Conservation (phyloP, 805 yeast genomes). For the Jamesozyma rosinii region DNA sequence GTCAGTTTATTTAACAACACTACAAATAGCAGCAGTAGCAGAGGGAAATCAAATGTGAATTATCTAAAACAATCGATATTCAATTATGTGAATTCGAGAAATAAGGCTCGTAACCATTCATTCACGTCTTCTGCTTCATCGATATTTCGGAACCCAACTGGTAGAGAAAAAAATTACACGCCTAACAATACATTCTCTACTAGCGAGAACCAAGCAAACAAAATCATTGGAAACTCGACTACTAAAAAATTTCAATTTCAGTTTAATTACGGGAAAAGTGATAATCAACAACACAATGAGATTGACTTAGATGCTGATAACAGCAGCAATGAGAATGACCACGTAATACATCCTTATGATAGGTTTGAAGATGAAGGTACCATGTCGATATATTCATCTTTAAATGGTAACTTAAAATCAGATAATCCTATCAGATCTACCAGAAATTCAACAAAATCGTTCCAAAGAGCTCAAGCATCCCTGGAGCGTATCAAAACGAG, state of each 20-base stretch:
- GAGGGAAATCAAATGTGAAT: slow-evolving; percentile 9
- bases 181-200: background rate
- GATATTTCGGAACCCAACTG: background rate
- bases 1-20: background rate
- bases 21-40: background rate
- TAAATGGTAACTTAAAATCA: slow-evolving; percentile 32
- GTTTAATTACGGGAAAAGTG: slow-evolving; percentile 19
- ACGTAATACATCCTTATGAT: slow-evolving; percentile 7
- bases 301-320: background rate
- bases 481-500: slow-evolving; percentile 51
- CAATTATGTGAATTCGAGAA: slow-evolving; percentile 15
- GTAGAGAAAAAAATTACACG: background rate
- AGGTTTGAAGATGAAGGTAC: slow-evolving; percentile 53
- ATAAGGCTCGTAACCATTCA: background rate
- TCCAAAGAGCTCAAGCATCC: slow-evolving; percentile 59
- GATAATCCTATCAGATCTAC: slow-evolving; percentile 30
- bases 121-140: slow-evolving; percentile 1
- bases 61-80: slow-evolving; percentile 24
- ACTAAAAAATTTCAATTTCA: slow-evolving; percentile 28
- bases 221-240: slow-evolving; percentile 20
- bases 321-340: background rate
- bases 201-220: slow-evolving; percentile 6
- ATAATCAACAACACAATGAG: background rate
- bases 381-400: slow-evolving; percentile 54
- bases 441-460: slow-evolving; percentile 38